Evolutionary conservation across 768 basidiomycete genomes (phyloP).

Genomic region (Amanita jacksonii): DNA sequence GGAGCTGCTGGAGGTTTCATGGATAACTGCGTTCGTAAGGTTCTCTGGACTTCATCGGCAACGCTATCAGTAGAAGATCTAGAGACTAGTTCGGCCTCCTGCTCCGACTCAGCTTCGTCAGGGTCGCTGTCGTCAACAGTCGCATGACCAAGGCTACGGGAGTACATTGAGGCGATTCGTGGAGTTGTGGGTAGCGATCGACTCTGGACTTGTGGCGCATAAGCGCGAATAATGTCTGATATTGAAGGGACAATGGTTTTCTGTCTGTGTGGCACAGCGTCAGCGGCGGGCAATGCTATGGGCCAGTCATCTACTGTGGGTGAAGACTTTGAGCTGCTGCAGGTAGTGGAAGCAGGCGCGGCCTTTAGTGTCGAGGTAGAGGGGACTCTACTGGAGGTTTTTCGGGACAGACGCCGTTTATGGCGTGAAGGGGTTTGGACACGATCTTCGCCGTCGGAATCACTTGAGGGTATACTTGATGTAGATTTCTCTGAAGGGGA

Average conservation of each 20-base stretch:
- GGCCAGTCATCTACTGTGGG: conserved; percentile 13
- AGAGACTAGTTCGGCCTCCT: conserved; percentile 56
- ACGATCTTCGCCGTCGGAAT: conserved; percentile 44
- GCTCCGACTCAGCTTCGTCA: conserved; percentile 37
- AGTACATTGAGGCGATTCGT: conserved; percentile 39
- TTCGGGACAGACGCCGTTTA: conserved; percentile 25
- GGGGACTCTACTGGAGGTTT: conserved; percentile 21
- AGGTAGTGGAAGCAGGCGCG: conserved; percentile 6
- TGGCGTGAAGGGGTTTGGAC: conserved; percentile 17
- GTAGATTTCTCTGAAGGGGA: conserved; percentile 23
- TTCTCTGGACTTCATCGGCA: conserved; percentile 70
- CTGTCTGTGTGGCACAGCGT: conserved; percentile 21
- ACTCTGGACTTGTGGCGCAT: conserved; percentile 54
- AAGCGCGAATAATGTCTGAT: conserved; percentile 77
- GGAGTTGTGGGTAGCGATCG: conserved; percentile 36
- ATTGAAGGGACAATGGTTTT: conserved; percentile 68
- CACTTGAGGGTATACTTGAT: conserved; percentile 23
- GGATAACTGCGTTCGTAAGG: conserved; percentile 50
- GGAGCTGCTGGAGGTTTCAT: conserved; percentile 26
- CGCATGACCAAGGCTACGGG: conserved; percentile 36
- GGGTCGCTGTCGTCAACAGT: conserved; percentile 44
- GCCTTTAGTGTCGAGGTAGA: conserved; percentile 13
- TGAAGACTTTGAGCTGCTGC: conserved; percentile 5
- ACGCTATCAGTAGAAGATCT: conserved; percentile 87
- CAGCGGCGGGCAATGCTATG: conserved; percentile 13